Conservation (phyloP, 2,329 filamentous ascomycete genomes). For the Colletotrichum lini region DNA sequence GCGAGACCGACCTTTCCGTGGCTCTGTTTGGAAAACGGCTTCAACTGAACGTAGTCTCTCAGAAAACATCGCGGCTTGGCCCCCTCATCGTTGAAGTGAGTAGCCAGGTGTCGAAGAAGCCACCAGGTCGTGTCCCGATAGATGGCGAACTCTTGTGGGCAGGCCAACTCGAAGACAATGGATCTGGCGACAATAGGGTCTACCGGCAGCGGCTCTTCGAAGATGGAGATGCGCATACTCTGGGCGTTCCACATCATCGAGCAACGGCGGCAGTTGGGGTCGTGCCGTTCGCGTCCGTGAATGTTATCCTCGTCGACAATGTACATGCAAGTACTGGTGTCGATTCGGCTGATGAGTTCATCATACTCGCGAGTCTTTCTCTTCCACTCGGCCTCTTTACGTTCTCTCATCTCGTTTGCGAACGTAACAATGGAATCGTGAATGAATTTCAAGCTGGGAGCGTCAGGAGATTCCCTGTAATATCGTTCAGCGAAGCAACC, state of each 20-base stretch:
- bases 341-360: slow-evolving; percentile 49
- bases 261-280: slow-evolving; percentile 54
- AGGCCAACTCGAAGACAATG: slow-evolving; percentile 58
- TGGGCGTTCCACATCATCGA: slow-evolving; percentile 47
- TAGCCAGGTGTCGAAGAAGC: slow-evolving; percentile 51
- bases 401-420: slow-evolving; percentile 40
- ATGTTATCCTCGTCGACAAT: slow-evolving; percentile 44
- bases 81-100: slow-evolving; percentile 41
- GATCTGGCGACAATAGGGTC: slow-evolving; percentile 49
- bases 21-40: slow-evolving; percentile 36
- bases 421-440: slow-evolving; percentile 46
- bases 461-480: slow-evolving; percentile 46
- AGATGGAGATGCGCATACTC: slow-evolving; percentile 53
- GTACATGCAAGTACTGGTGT: slow-evolving; percentile 51
- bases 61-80: slow-evolving; percentile 46
- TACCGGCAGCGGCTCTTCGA: slow-evolving; percentile 58
- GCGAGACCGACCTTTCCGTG: slow-evolving; percentile 46
- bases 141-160: slow-evolving; percentile 51
- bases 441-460: slow-evolving; percentile 37
- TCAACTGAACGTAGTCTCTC: slow-evolving; percentile 46
- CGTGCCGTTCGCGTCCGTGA: slow-evolving; percentile 44
- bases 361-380: slow-evolving; percentile 50
- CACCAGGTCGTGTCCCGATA: slow-evolving; percentile 61
- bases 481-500: slow-evolving; percentile 49
- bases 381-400: slow-evolving; percentile 54